Conservation (phyloP, 805 yeast genomes). For the Saccharomycopsis vini region DNA sequence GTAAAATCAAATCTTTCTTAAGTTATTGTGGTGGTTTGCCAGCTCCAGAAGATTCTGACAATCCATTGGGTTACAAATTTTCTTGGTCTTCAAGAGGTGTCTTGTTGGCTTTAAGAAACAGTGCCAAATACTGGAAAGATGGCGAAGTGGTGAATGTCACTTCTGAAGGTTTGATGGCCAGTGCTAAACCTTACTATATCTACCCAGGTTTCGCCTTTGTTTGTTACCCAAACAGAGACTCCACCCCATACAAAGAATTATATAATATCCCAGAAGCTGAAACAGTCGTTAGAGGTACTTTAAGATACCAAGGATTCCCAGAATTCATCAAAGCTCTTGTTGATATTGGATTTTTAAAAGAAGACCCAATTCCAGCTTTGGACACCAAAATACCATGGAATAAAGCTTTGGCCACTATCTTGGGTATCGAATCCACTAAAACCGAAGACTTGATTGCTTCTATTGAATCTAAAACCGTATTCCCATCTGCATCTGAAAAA, state of each 20-base stretch:
- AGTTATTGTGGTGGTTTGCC: conserved; percentile 99
- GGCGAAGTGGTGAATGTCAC: conserved; percentile 73
- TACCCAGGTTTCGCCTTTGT: conserved; percentile 94
- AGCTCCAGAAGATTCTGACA: conserved; percentile 95
- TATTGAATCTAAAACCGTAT: conserved; percentile 68
- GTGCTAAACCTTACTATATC: conserved; percentile 91
- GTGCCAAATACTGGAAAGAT: conserved; percentile 81
- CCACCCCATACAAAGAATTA: conserved; percentile 85
- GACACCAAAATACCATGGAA: conserved; percentile 68
- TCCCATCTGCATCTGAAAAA: conserved; percentile 75
- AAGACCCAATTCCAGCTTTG: conserved; percentile 56
- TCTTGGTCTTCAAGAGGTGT: conserved; percentile 99
- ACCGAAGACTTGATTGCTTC: conserved; percentile 69
- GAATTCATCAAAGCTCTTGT: conserved; percentile 90
- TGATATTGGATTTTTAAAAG: conserved; percentile 86
- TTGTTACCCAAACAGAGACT: conserved; percentile 96
- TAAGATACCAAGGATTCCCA: conserved; percentile 98
- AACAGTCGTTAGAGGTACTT: conserved; percentile 92
- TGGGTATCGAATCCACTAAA: conserved; percentile 62
- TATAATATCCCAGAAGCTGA: conserved; percentile 96
- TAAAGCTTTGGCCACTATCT: conserved; percentile 66
- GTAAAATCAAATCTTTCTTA: conserved; percentile 87
- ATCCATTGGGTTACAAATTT: conserved; percentile 97
- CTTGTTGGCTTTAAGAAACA: conserved; percentile 86
- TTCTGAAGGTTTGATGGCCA: conserved; percentile 88